Evolutionary conservation across 2,329 filamentous ascomycete genomes (phyloP).

Genomic region (Cytospora mali): DNA sequence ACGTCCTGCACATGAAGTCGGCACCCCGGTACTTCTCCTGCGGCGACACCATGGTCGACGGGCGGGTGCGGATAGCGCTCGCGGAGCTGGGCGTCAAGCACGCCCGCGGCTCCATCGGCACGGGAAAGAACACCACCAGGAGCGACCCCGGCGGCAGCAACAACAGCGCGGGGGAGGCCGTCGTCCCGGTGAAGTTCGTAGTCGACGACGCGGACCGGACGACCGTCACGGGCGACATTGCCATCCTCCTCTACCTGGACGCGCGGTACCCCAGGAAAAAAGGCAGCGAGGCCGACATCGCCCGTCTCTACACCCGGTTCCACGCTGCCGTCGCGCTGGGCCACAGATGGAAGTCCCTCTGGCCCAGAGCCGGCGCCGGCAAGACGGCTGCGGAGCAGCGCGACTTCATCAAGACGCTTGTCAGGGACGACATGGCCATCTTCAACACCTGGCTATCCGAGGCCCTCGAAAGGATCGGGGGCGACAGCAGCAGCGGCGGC

Average conservation of each 20-base stretch:
- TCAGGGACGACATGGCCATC: slow-evolving; percentile 37
- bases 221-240: slow-evolving; percentile 51
- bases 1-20: slow-evolving; percentile 71
- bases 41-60: slow-evolving; percentile 50
- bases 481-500: slow-evolving; percentile 35
- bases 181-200: slow-evolving; percentile 50
- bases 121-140: not conserved
- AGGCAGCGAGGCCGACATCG: slow-evolving; percentile 37
- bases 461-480: slow-evolving; percentile 26
- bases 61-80: slow-evolving; percentile 54
- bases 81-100: slow-evolving; percentile 50
- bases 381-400: slow-evolving; percentile 13
- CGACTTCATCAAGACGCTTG: slow-evolving; percentile 32
- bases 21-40: slow-evolving; percentile 56
- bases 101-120: slow-evolving; percentile 46
- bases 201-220: slow-evolving; percentile 57
- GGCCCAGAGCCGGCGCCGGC: not conserved
- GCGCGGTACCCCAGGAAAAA: slow-evolving; percentile 47
- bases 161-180: slow-evolving; percentile 30
- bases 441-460: slow-evolving; percentile 14
- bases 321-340: slow-evolving; percentile 45
- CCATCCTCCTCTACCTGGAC: slow-evolving; percentile 64
- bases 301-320: slow-evolving; percentile 45
- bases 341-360: slow-evolving; percentile 38
- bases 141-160: slow-evolving; percentile 23